phyloP scores from a whole-genome alignment of 148 eudicot genomes.

The Silene latifolia region DNA sequence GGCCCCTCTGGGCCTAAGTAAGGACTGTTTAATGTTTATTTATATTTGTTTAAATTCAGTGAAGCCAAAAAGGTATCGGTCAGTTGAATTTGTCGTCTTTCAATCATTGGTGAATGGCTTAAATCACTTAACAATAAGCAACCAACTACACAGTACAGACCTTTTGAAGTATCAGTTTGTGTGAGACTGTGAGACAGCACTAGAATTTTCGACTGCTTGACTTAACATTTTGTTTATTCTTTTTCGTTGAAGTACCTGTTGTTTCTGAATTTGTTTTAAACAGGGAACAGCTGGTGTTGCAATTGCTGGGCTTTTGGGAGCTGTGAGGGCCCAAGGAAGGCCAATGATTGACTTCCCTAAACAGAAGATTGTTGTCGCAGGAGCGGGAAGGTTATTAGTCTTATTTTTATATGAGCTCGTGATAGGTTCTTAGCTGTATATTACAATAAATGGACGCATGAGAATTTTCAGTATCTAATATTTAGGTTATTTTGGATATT shows the following conservation, averaged over 20 bases:
- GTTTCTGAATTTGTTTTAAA: slow-evolving; percentile 20
- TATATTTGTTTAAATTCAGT: not conserved
- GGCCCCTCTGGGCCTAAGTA: not conserved
- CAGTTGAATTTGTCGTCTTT: not conserved
- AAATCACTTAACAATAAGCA: not conserved
- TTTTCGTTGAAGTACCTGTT: not conserved
- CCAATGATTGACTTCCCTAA: slow-evolving; percentile 97
- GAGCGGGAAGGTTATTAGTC: slow-evolving; percentile 86
- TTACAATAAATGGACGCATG: not conserved
- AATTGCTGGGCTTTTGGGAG: slow-evolving; percentile 95
- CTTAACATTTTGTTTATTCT: not conserved
- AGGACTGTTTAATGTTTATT: not conserved
- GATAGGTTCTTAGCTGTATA: slow-evolving; percentile 1
- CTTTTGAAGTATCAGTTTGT: not conserved
- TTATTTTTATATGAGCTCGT: not conserved
- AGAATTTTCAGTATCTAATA: slow-evolving; percentile 9
- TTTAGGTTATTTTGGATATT: slow-evolving; percentile 7
- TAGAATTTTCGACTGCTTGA: not conserved
- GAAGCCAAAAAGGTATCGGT: not conserved
- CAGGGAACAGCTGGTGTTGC: slow-evolving; percentile 99
- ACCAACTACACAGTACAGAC: not conserved
- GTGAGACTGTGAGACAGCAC: not conserved
- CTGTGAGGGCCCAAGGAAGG: slow-evolving; percentile 96
- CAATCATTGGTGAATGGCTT: not conserved
- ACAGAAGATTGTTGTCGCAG: slow-evolving; percentile 95